Evolutionary conservation across 768 basidiomycete genomes (phyloP).

Genomic region (Tulasnella sp.): DNA sequence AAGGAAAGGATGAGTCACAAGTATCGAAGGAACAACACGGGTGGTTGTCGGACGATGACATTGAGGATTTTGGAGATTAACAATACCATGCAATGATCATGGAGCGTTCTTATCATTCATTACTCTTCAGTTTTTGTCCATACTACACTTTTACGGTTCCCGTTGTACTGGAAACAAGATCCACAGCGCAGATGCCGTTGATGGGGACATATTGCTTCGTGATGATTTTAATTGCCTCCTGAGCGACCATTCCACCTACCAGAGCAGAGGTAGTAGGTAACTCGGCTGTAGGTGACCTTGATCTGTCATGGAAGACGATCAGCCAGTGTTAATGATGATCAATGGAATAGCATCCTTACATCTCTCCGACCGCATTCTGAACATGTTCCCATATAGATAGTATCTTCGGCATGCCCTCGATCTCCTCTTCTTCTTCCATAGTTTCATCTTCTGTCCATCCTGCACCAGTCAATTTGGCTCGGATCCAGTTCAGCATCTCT

Average conservation of each 20-base stretch:
- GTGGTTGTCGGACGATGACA: constrained; percentile 14
- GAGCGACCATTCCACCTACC: constrained; percentile 85
- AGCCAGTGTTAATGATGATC: constrained; percentile 10
- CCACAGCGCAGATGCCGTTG: constrained; percentile 69
- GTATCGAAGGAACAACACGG: neutral
- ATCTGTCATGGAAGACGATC: constrained; percentile 32
- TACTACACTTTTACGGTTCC: constrained; percentile 16
- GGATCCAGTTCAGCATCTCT: constrained; percentile 7
- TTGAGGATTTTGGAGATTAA: constrained; percentile 5
- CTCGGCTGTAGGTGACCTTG: constrained; percentile 67
- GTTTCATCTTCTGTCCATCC: constrained; percentile 38
- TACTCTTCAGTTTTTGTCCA: neutral
- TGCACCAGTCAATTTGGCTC: constrained; percentile 32
- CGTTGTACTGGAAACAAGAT: constrained; percentile 39
- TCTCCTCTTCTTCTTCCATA: constrained; percentile 32
- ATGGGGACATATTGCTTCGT: constrained; percentile 92
- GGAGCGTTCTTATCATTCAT: too few species aligned
- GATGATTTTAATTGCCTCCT: constrained; percentile 94
- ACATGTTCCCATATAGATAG: constrained; percentile 27
- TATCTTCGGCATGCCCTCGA: constrained; percentile 3
- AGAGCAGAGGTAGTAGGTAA: constrained; percentile 90
- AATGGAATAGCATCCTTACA: constrained; percentile 39
- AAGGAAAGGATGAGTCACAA: too few species aligned
- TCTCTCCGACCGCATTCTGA: constrained; percentile 54
- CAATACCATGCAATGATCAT: too few species aligned